Evolutionary conservation across 164 flowering plant genomes (phyloP), one percentile per base, ranked within the genome.

Genomic region (Pachysandra terminalis): DNA sequence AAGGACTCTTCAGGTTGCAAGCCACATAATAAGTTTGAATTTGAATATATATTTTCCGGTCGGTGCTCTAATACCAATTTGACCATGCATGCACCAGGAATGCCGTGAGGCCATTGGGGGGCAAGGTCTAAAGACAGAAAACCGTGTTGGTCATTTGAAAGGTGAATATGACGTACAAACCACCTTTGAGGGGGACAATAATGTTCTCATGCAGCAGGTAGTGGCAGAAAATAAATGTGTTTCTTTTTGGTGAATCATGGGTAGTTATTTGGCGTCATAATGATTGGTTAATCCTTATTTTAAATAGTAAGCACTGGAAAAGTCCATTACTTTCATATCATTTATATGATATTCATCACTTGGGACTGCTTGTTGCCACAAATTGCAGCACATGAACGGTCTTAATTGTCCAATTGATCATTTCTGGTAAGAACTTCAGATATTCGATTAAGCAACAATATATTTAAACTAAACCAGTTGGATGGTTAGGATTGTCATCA

Each of bases 81-180:
- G 12, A 14, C 26, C 59, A 37, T 22, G 23, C 40, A 12, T 68
- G 26, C 54, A 72, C 62, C 75, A 92, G 96, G 99, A 96, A 78
- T 96, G 99, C 59, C 97, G 99, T 72, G 98, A 92, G 84, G 99
- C 98, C 23, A 88, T 94, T 86, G 97, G 98, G 28, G 99, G 97
- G 35, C 99, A 96, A 84, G 99, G 99, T 26, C 71, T 93, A 75
- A 96, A 90, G 84, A 89, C 99, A 65, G 98, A 92, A 79, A 96
- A 93, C 74, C 90, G 88, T 35, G 72, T 95, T 65, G 99, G 99
- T 64, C 93, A 86, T 60, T 63, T 96, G 70, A 93, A 84, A 76
- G 74, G 88, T 72, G 99, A 96, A 78, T 85, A 67, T 69, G 98
- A 93, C 80, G 97, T 96, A 73, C 98, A 96, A 61, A 81, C 86